Base-by-base conservation (phyloP, 768 basidiomycete genomes). In the Boletus speciosus region DNA sequence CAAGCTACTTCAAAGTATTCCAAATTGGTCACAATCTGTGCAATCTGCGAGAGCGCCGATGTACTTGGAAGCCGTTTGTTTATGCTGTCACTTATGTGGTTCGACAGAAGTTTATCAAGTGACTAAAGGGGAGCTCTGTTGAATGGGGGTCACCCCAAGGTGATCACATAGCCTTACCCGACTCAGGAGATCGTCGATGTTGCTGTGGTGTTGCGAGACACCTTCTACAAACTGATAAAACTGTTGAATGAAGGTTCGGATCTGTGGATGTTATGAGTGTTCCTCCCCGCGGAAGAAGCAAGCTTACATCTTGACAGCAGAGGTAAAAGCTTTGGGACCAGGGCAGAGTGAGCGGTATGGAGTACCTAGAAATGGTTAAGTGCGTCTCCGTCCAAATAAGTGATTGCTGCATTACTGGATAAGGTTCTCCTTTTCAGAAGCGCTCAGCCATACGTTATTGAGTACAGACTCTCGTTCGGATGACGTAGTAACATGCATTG, bases 221-320 rank as follows among this genome's bases (percentile, higher is more conserved):
- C 96, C 96, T 61, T 99, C 97, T 0, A 95, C 85, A 69, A 98
- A 99, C 23, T 92, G 86, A 67, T 98, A 96, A 74, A 97, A 98
- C 62, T 92, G 93, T 61, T 94, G 89, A 37, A 97, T 89, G 65
- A 96, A 98, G 40, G 76, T 78, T 25, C 92, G 85, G 55, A 96
- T 89, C 85, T 96, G 73, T 29, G 27, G 41, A 29, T 14, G 38
- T 46, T 21, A 51, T 52, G 57, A 48, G 56, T 41, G 27, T 16
- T 43, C 15, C 50, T 27, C 9, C 5, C 4, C 39, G 46, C 21
- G 8, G 49, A 49, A 38, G 35, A 57, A 19, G 43, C 14, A n/a
- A 36, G 19, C 53, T 29, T 68, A 91, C 91, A 65, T 90, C 84
- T 76, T 91, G 88, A 67, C 96, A 98, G 63, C 92, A 96, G n/a